phyloP scores from a whole-genome alignment of 805 yeast genomes.

The Metschnikowia gelsemii region DNA sequence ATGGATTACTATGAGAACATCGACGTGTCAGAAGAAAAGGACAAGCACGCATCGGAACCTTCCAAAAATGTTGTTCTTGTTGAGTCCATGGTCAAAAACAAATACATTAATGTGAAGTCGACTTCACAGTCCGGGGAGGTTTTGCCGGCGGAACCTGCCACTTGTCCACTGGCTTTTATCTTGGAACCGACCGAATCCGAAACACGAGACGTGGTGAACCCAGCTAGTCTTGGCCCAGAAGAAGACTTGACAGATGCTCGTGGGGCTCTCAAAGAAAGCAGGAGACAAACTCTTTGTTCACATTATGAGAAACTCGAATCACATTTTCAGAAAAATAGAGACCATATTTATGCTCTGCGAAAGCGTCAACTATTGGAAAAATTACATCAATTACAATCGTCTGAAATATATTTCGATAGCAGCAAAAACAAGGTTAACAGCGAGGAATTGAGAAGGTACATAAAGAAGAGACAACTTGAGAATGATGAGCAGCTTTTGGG shows the following conservation, averaged over 20 bases:
- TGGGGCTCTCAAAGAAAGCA: slow-evolving; percentile 23
- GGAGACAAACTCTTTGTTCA: slow-evolving; percentile 24
- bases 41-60: slow-evolving; percentile 17
- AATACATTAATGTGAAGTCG: not conserved
- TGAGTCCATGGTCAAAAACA: not conserved
- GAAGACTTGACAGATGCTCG: slow-evolving; percentile 20
- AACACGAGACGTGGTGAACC: not conserved
- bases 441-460: slow-evolving; percentile 27
- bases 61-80: slow-evolving; percentile 9
- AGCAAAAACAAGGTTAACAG: slow-evolving; percentile 22
- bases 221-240: not conserved
- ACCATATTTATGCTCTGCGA: slow-evolving; percentile 22
- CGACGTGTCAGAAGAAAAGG: slow-evolving; percentile 25
- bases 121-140: not conserved
- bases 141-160: slow-evolving; percentile 7
- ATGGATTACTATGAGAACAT: slow-evolving; percentile 28
- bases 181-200: not conserved
- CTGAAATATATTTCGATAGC: slow-evolving; percentile 27
- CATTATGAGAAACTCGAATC: slow-evolving; percentile 21
- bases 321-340: slow-evolving; percentile 19
- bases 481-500: slow-evolving; percentile 37
- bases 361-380: slow-evolving; percentile 28
- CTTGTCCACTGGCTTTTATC: slow-evolving; percentile 2
- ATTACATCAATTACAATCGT: slow-evolving; percentile 26
- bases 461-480: slow-evolving; percentile 21